Conservation (phyloP, 1,139 yeast species). For the Yamadazyma dushanensis region DNA sequence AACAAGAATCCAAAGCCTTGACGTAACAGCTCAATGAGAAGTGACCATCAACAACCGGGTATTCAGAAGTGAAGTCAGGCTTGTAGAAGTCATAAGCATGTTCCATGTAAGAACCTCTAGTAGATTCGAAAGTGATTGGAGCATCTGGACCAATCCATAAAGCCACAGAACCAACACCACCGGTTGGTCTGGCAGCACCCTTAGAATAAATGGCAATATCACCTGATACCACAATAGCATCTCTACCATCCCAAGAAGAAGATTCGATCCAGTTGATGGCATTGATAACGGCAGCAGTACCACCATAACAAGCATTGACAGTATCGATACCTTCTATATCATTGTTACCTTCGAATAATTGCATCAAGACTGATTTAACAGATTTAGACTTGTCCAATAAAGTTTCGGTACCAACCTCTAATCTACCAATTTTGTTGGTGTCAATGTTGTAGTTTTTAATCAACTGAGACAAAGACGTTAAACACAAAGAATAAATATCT, state of each 20-base stretch:
- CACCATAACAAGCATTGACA: slow-evolving; percentile 98
- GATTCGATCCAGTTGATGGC: slow-evolving; percentile 96
- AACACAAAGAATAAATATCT: slow-evolving; percentile 88
- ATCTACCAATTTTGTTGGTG: slow-evolving; percentile 79
- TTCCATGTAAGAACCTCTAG: slow-evolving; percentile 91
- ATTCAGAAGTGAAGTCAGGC: slow-evolving; percentile 95
- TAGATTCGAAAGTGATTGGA: slow-evolving; percentile 86
- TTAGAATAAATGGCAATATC: slow-evolving; percentile 97
- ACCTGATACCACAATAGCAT: slow-evolving; percentile 95
- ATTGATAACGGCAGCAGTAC: slow-evolving; percentile 93
- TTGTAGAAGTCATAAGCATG: slow-evolving; percentile 97
- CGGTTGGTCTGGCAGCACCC: slow-evolving; percentile 99
- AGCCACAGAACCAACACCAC: slow-evolving; percentile 99
- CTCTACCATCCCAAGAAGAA: slow-evolving; percentile 97
- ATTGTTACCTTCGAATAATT: slow-evolving; percentile 81
- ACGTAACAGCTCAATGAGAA: slow-evolving; percentile 93
- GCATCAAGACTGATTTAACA: slow-evolving; percentile 94
- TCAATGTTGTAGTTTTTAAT: slow-evolving; percentile 81
- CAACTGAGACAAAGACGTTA: slow-evolving; percentile 79
- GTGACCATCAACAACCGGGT: slow-evolving; percentile 98
- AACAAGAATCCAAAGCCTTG: slow-evolving; percentile 87
- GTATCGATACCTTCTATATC: slow-evolving; percentile 98
- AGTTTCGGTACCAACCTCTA: slow-evolving; percentile 99
- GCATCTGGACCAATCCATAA: slow-evolving; percentile 96
- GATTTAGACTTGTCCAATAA: slow-evolving; percentile 95